Percentiles rank a stretch among this genome's conserved stretches.
phyloP scores from a whole-genome alignment of 2,329 filamentous ascomycete genomes.

The Phaeosphaeria sp. region DNA sequence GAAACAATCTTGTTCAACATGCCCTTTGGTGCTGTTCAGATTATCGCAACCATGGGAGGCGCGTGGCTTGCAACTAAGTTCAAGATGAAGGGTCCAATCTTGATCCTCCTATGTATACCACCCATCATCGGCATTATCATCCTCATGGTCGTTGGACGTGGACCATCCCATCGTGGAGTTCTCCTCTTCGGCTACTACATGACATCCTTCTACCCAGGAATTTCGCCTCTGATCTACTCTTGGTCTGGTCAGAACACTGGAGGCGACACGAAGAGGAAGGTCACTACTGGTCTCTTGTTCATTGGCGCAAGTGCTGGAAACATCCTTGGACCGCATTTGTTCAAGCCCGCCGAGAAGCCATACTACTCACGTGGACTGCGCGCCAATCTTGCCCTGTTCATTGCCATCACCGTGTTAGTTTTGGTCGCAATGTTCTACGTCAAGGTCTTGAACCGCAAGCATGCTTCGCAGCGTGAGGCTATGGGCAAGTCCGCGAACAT shows the following conservation, averaged over 20 bases:
- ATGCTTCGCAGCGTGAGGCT: slow-evolving; percentile 61
- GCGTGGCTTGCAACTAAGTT: slow-evolving; percentile 63
- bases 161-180: slow-evolving; percentile 55
- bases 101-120: slow-evolving; percentile 62
- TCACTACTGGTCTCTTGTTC: slow-evolving; percentile 69
- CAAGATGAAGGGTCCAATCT: slow-evolving; percentile 63
- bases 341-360: slow-evolving; percentile 66
- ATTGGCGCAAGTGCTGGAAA: slow-evolving; percentile 72
- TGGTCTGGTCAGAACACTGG: slow-evolving; percentile 70
- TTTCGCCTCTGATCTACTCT: slow-evolving; percentile 66
- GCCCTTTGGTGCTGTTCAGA: slow-evolving; percentile 66
- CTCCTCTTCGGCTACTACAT: slow-evolving; percentile 66
- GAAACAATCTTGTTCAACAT: slow-evolving; percentile 67
- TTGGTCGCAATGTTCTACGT: slow-evolving; percentile 57
- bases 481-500: slow-evolving; percentile 67
- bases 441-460: slow-evolving; percentile 61
- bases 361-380: slow-evolving; percentile 64
- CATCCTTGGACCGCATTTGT: slow-evolving; percentile 70
- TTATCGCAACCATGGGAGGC: slow-evolving; percentile 65
- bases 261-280: slow-evolving; percentile 74
- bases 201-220: slow-evolving; percentile 67
- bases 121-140: slow-evolving; percentile 65
- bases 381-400: slow-evolving; percentile 68
- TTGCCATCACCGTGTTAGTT: slow-evolving; percentile 63
- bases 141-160: slow-evolving; percentile 59